These are phyloP conservation scores for Alternaria gaisen DNA, from an alignment of 2,329 filamentous ascomycete species.

Conservation along the genomic window DNA sequence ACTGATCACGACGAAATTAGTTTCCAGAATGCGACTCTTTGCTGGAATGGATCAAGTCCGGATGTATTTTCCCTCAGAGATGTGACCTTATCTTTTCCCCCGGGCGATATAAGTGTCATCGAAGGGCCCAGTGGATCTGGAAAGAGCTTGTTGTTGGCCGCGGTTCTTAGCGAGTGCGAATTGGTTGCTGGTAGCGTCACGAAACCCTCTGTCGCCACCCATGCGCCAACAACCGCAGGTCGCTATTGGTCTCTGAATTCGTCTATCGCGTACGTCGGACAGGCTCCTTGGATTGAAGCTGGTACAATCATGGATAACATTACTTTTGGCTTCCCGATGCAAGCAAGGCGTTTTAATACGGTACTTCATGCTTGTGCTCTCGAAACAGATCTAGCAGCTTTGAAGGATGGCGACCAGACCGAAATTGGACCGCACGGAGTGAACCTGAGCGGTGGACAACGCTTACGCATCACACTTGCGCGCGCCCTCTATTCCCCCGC, in stretches of 20 bases:
- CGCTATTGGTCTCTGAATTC: neutral
- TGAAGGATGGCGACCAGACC: slow-evolving; percentile 1
- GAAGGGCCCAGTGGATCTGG: neutral
- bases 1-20: neutral
- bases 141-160: neutral
- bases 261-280: neutral
- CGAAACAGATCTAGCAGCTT: neutral
- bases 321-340: neutral
- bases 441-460: slow-evolving; percentile 3
- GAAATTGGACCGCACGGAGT: neutral
- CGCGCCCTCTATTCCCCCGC: slow-evolving; percentile 2
- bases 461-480: slow-evolving; percentile 1
- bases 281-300: neutral
- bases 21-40: neutral
- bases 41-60: neutral
- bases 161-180: neutral
- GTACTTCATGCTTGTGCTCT: neutral
- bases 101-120: neutral
- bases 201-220: neutral
- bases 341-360: neutral
- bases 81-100: neutral
- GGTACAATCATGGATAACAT: neutral
- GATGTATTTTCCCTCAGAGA: neutral
- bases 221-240: neutral
- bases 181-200: neutral